Evolutionary conservation across 371 early-diverging fungal genomes (phyloP), one percentile per base, ranked within the genome.

Genomic region (Lichtheimia corymbifera): DNA sequence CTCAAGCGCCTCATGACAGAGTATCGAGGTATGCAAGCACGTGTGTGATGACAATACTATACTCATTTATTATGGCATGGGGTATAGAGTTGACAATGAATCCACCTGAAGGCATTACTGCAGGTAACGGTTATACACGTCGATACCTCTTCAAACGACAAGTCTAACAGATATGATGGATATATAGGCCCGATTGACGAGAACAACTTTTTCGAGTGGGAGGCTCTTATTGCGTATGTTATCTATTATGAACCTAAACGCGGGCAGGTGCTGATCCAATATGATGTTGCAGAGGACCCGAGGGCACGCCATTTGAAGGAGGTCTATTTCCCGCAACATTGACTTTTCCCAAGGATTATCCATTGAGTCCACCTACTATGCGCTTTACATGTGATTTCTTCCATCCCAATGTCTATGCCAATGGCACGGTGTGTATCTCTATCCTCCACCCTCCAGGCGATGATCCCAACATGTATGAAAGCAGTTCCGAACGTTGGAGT

Each of bases 381-480:
- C 87, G 83, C 64, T 93, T 93, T 69, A 93, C 95, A 2, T 93
- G 93, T 63, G 91, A 90, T 12, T 92, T 97, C 82, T 96, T 91
- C 74, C 98, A 97, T 66, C 98, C 98, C 20, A 97, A 97, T 75
- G 95, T 98, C 43, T 99, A 99, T 74, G 73, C 88, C 14, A 95
- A 99, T 80, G 99, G 99, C 50, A 91, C 90, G 7, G 99, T 99
- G 5, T 99, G 99, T 80, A 98, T 99, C 56, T 95, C 96, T 7
- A 99, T 99, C 67, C 83, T 99, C 35, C 99, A 99, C 78, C 89
- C 97, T 12, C 99, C 99, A 4, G 99, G 99, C n/a, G 96, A 97
- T 68, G 97, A 97, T 69, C 97, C 97, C 3, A 92, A 94, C 76
- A 90, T 91, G 85, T 97, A 97, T 69, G 98, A 97, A 74, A 88